phyloP scores from a whole-genome alignment of 2,329 filamentous ascomycete genomes.

The Colletotrichum sp. region DNA sequence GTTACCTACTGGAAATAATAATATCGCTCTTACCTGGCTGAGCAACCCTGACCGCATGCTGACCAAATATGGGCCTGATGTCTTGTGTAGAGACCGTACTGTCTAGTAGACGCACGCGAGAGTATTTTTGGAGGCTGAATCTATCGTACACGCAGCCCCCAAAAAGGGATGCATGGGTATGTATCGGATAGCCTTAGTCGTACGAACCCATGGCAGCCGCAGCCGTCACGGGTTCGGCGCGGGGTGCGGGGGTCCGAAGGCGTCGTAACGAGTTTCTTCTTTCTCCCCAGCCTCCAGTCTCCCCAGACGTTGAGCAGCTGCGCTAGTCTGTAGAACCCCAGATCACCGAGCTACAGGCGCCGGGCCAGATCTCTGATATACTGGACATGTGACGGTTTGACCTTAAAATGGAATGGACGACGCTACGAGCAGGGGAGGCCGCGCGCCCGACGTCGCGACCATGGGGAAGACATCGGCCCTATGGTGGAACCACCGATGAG shows the following conservation, averaged over 20 bases:
- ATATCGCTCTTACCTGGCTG: background rate
- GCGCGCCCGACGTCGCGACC: background rate
- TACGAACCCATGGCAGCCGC: background rate
- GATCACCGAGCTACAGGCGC: background rate
- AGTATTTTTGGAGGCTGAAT: background rate
- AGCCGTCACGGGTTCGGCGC: background rate
- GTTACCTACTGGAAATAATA: background rate
- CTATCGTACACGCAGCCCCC: background rate
- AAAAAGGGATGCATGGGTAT: background rate
- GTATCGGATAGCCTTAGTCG: background rate
- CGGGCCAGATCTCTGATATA: background rate
- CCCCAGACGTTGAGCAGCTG: background rate
- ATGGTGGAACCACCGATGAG: background rate
- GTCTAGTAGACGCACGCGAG: background rate
- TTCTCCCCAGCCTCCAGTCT: background rate
- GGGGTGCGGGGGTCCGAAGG: background rate
- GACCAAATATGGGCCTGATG: background rate
- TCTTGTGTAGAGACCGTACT: background rate
- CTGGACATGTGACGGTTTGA: background rate
- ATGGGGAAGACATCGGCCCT: slow-evolving; percentile 6
- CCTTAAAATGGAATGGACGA: background rate
- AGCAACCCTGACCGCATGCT: background rate
- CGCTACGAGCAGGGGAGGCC: background rate
- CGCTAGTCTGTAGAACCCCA: background rate
- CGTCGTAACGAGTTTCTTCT: background rate